Conservation (phyloP, 1,139 yeast species). For the Yamadazyma oceani region DNA sequence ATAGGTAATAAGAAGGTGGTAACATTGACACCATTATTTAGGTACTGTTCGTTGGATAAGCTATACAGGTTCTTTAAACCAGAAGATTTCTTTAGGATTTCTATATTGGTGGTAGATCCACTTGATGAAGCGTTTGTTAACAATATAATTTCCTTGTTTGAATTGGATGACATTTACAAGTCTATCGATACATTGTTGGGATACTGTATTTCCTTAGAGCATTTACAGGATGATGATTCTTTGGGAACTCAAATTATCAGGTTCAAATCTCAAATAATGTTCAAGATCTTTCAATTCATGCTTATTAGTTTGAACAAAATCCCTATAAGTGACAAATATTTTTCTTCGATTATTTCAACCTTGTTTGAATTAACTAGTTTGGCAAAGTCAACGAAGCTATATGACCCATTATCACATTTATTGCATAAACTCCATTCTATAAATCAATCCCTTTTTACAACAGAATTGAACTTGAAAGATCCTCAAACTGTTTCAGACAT, state of each 20-base stretch:
- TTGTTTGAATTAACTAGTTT: slow-evolving; percentile 36
- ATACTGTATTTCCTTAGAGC: slow-evolving; percentile 32
- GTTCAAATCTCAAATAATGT: slow-evolving; percentile 29
- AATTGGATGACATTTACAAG: slow-evolving; percentile 29
- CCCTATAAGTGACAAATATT: slow-evolving; percentile 36
- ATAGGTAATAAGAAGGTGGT: slow-evolving; percentile 33
- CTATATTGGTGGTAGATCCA: slow-evolving; percentile 28
- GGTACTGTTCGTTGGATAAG: slow-evolving; percentile 27
- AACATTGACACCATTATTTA: slow-evolving; percentile 31
- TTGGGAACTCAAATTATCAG: slow-evolving; percentile 39
- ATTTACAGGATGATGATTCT: slow-evolving; percentile 31
- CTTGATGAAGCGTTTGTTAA: slow-evolving; percentile 24
- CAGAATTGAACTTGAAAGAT: slow-evolving; percentile 28
- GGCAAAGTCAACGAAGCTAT: slow-evolving; percentile 33
- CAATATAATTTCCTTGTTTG: slow-evolving; percentile 24
- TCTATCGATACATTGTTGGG: slow-evolving; percentile 29
- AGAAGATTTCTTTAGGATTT: slow-evolving; percentile 37
- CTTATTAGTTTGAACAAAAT: slow-evolving; percentile 27
- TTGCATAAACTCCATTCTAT: slow-evolving; percentile 32
- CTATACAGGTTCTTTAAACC: slow-evolving; percentile 26
- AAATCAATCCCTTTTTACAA: slow-evolving; percentile 28
- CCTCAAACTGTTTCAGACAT: slow-evolving; percentile 32
- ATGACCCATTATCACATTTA: slow-evolving; percentile 24
- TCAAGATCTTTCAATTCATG: slow-evolving; percentile 31
- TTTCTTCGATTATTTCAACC: slow-evolving; percentile 26